These are phyloP conservation scores for Fraxinus floribunda DNA, from an alignment of 305 asterid genomes.

Conservation along the genomic window DNA sequence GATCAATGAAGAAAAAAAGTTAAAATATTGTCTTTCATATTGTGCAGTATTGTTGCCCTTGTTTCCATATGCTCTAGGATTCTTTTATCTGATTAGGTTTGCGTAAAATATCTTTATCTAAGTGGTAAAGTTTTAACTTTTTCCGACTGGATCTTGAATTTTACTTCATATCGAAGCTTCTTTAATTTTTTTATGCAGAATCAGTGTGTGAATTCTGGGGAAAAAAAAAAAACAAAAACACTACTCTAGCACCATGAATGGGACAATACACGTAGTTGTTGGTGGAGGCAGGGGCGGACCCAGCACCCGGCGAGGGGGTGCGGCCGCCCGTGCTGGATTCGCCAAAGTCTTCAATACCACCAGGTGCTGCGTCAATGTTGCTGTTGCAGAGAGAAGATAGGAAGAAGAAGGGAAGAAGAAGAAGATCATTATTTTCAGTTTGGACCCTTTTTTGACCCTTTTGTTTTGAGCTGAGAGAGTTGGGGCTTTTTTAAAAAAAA, in stretches of 20 bases:
- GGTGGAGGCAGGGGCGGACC: constrained; percentile 47
- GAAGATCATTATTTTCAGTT: too few relatives aligned
- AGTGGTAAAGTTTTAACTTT: neutral
- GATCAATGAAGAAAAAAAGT: neutral
- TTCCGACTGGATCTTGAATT: too few relatives aligned
- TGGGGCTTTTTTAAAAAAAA: too few relatives aligned
- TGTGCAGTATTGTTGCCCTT: neutral
- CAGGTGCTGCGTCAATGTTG: too few relatives aligned
- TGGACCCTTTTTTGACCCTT: too few relatives aligned
- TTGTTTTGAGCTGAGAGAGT: too few relatives aligned
- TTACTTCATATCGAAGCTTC: neutral
- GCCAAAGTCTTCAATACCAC: too few relatives aligned
- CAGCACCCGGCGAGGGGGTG: too few relatives aligned
- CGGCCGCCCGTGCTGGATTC: too few relatives aligned
- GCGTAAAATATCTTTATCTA: neutral
- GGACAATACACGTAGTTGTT: constrained; percentile 76
- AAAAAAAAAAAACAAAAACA: constrained; percentile 27
- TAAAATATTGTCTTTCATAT: neutral
- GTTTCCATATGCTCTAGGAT: neutral
- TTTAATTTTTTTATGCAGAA: constrained; percentile 35
- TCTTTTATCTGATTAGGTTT: neutral
- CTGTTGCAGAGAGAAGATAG: too few relatives aligned
- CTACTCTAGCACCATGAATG: constrained; percentile 59
- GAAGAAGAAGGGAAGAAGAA: too few relatives aligned
- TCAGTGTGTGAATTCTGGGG: constrained; percentile 43